Conservation (phyloP, 139 green algal genomes). For the Gonium pectorale region DNA sequence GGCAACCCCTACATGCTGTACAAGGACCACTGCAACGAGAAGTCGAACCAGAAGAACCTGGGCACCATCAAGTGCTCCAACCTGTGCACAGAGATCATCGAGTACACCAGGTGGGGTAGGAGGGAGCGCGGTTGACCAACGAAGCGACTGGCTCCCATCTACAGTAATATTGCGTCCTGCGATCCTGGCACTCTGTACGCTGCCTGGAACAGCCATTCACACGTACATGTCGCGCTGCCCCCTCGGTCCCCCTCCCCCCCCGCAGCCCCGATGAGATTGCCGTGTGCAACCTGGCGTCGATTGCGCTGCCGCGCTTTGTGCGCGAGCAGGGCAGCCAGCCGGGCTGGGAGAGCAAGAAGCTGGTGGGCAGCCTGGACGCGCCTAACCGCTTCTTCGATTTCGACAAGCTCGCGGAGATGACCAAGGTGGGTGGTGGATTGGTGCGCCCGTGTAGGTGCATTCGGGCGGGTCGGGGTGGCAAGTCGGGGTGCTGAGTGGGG, state of each 20-base stretch:
- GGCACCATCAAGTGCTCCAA: slow-evolving; percentile 99
- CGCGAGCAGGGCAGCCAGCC: slow-evolving; percentile 57
- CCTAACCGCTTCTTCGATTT: slow-evolving; percentile 90
- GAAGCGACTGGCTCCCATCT: too few species aligned
- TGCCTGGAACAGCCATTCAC: too few species aligned
- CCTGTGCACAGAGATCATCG: slow-evolving; percentile 99
- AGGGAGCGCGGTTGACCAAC: too few species aligned
- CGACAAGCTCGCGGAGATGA: slow-evolving; percentile 82
- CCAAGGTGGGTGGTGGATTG: slow-evolving; percentile 3
- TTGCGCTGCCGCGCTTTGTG: slow-evolving; percentile 92
- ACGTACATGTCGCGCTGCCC: background rate
- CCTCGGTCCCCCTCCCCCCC: background rate
- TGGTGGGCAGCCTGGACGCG: slow-evolving; percentile 86
- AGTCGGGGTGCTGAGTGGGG: too few species aligned
- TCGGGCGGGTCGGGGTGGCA: background rate
- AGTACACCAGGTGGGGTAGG: slow-evolving; percentile 85
- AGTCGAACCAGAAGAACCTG: slow-evolving; percentile 89
- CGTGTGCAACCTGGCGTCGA: slow-evolving; percentile 99
- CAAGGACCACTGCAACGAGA: slow-evolving; percentile 98
- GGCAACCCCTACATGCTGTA: slow-evolving; percentile 99
- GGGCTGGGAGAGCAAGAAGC: slow-evolving; percentile 77
- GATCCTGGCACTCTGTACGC: background rate
- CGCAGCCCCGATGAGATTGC: slow-evolving; percentile 90
- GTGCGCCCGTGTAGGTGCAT: background rate
- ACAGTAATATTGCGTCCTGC: too few species aligned